Percentiles rank a stretch among this genome's conserved stretches.
phyloP scores from a whole-genome alignment of 2,329 filamentous ascomycete species.

The Sarocladiaceae sp. region DNA sequence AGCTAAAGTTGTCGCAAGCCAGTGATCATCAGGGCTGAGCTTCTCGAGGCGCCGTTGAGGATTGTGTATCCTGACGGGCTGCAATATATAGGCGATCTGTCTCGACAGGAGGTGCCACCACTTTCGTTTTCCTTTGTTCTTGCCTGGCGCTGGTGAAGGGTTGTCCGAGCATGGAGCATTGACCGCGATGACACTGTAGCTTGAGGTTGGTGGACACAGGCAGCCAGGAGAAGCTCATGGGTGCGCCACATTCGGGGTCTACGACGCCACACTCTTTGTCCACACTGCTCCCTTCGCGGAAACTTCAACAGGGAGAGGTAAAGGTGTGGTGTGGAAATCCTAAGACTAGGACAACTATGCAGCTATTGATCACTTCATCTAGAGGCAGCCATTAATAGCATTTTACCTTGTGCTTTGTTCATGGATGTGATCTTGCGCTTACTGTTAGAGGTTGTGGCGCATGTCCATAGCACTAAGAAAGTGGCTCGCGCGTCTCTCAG shows the following conservation, averaged over 20 bases:
- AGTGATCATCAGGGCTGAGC: background rate
- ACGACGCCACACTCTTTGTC: conserved; percentile 8
- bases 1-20: background rate
- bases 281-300: background rate
- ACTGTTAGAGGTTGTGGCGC: background rate
- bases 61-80: no score
- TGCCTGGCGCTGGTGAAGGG: background rate
- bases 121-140: background rate
- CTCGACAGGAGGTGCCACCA: background rate
- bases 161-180: background rate
- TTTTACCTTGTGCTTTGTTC: background rate
- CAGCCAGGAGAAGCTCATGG: background rate
- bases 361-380: background rate
- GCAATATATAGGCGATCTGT: background rate
- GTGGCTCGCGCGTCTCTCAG: conserved; percentile 5
- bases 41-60: background rate
- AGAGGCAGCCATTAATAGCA: background rate
- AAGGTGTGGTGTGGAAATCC: background rate
- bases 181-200: conserved; percentile 9
- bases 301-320: background rate
- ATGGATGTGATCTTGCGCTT: background rate
- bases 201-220: conserved; percentile 2
- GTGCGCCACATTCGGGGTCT: conserved; percentile 1
- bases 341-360: background rate
- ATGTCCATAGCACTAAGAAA: background rate